Conservation (phyloP, 225 moss, liverwort and hornwort genomes). For the Climacium dendroides region DNA sequence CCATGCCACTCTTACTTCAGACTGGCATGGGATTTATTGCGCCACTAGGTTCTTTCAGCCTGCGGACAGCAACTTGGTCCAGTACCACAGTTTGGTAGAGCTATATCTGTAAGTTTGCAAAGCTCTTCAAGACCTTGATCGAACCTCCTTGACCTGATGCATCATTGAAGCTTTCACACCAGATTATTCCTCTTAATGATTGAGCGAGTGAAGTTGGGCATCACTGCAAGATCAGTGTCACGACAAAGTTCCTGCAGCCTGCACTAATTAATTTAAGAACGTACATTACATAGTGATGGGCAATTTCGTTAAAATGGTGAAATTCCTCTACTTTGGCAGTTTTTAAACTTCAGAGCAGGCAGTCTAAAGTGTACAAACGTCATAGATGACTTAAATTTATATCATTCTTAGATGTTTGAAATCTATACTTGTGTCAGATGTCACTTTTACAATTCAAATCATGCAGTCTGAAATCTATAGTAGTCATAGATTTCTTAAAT, state of each 20-base stretch:
- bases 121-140: background rate
- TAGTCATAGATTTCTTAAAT: no score
- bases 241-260: background rate
- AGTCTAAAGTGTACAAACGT: no score
- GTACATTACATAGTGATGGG: no score
- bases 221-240: background rate
- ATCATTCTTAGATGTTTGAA: no score
- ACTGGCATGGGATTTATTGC: accelerated
- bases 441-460: no score
- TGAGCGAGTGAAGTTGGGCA: background rate
- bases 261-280: no score
- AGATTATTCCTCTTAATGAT: background rate
- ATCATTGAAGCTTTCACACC: background rate
- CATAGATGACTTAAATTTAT: no score
- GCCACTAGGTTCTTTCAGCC: background rate
- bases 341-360: no score
- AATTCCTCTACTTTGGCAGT: no score
- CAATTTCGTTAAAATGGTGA: no score
- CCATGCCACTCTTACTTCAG: accelerated
- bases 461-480: no score
- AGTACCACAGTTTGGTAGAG: background rate
- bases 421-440: no score
- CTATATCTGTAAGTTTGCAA: background rate
- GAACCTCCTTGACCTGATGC: background rate
- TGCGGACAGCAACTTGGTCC: background rate